phyloP scores from a whole-genome alignment of 1,284 basidiomycete genomes.

The Cystobasidium pallidum region DNA sequence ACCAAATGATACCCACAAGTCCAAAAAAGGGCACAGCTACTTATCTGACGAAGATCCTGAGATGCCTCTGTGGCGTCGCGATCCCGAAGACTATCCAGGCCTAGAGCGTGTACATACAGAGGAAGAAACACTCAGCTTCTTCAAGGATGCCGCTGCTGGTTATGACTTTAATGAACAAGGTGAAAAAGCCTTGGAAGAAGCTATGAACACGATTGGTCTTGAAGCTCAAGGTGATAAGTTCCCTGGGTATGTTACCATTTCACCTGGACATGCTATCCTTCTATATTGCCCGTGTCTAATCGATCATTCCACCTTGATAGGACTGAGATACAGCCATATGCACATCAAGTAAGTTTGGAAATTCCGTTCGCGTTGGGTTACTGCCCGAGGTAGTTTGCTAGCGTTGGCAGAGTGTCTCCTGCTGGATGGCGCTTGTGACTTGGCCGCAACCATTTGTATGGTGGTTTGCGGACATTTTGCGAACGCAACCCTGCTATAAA shows the following conservation, averaged over 20 bases:
- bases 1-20: too few relatives aligned
- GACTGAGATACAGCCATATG: constrained; percentile 1
- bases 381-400: too few relatives aligned
- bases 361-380: background rate
- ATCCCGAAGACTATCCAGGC: background rate
- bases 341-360: constrained; percentile 13
- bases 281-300: too few relatives aligned
- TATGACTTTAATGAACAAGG: constrained; percentile 34
- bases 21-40: too few relatives aligned
- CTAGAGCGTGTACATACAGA: constrained; percentile 3
- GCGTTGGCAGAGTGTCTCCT: too few relatives aligned
- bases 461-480: too few relatives aligned
- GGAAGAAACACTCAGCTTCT: constrained; percentile 3
- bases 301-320: too few relatives aligned
- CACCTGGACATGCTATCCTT: too few relatives aligned
- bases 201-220: constrained; percentile 10
- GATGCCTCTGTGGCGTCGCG: background rate
- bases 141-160: constrained; percentile 22
- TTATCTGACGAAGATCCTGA: background rate
- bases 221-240: background rate
- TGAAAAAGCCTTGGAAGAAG: constrained; percentile 24
- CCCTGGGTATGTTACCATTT: background rate
- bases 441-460: too few relatives aligned
- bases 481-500: too few relatives aligned
- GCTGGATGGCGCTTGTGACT: too few relatives aligned